Percentiles rank a stretch among this genome's conserved stretches.
These are phyloP conservation scores for Phytopythium vexans DNA, from an alignment of 352 stramenopile species.

Conservation along the genomic window DNA sequence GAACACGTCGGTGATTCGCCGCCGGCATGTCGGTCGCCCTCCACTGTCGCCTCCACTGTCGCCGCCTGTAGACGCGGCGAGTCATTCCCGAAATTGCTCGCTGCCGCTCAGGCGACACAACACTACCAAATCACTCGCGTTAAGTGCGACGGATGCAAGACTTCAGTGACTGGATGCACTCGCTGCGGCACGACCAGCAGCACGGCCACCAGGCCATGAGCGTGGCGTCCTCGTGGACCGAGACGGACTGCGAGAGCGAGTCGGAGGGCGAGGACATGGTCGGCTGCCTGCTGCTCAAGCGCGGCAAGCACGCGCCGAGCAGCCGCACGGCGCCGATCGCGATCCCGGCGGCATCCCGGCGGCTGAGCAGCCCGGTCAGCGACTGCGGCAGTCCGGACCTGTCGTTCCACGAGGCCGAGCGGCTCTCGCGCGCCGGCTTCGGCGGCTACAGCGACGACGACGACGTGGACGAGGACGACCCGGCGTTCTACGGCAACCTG, in stretches of 20 bases:
- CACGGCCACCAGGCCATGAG: constrained; percentile 21
- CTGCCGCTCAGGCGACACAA: constrained; percentile 17
- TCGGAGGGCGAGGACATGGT: constrained; percentile 31
- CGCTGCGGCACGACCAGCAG: constrained; percentile 25
- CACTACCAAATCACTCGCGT: constrained; percentile 3
- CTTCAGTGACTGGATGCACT: constrained; percentile 49
- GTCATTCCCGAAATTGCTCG: constrained; percentile 28
- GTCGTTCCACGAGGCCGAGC: constrained; percentile 33
- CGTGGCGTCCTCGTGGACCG: constrained; percentile 49
- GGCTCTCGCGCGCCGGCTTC: constrained; percentile 18
- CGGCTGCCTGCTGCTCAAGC: constrained; percentile 18
- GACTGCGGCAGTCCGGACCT: constrained; percentile 19
- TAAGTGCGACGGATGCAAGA: constrained; percentile 25
- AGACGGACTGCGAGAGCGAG: constrained; percentile 39
- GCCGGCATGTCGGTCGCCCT: constrained; percentile 1
- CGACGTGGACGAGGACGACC: constrained; percentile 60
- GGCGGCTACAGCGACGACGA: constrained; percentile 18
- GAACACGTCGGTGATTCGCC: constrained; percentile 6
- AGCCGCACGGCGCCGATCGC: constrained; percentile 50
- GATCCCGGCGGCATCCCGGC: constrained; percentile 31
- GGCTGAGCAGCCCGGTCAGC: constrained; percentile 15
- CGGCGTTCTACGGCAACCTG: constrained; percentile 61
- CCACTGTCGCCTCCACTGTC: constrained; percentile 13
- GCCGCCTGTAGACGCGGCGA: background rate
- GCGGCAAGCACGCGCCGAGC: constrained; percentile 18